Conservation (phyloP, 164 flowering plant species). For the Pachysandra terminalis region DNA sequence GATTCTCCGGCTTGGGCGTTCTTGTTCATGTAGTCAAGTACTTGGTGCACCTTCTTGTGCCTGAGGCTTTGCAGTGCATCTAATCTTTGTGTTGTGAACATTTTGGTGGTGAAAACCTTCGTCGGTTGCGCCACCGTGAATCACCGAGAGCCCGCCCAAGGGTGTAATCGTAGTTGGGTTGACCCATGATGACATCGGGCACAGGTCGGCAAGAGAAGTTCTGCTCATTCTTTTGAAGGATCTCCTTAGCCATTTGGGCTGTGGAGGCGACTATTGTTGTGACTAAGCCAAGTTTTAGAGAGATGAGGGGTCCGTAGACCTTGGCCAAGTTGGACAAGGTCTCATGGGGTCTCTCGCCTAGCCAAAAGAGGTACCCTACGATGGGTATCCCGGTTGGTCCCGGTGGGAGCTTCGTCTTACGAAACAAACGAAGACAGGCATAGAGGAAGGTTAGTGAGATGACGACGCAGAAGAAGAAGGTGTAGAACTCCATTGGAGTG, state of each 20-base stretch:
- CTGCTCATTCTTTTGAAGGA: constrained; percentile 24
- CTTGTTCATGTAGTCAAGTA: neutral
- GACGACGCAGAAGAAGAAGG: no score
- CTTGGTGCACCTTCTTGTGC: neutral
- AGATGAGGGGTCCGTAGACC: constrained; percentile 24
- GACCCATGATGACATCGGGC: constrained; percentile 17
- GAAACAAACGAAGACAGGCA: no score
- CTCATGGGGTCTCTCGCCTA: constrained; percentile 22
- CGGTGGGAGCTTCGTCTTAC: constrained; percentile 17
- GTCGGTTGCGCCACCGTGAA: constrained; percentile 24
- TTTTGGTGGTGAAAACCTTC: neutral
- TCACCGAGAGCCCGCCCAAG: constrained; percentile 24
- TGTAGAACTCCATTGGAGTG: no score
- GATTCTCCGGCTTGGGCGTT: neutral
- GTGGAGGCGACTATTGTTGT: constrained; percentile 23
- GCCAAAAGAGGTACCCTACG: constrained; percentile 21
- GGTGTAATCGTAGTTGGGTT: constrained; percentile 11
- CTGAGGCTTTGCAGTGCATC: no score
- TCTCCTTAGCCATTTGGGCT: constrained; percentile 21
- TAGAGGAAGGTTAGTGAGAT: no score
- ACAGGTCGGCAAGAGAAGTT: constrained; percentile 22
- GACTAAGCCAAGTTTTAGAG: constrained; percentile 25
- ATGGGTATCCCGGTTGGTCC: constrained; percentile 30
- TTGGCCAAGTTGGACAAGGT: constrained; percentile 15
- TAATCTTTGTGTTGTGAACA: no score